Percentiles rank a stretch among this genome's conserved stretches.
These are phyloP conservation scores for Fusarium miscanthi DNA, from an alignment of 2,329 filamentous ascomycete species.

Conservation along the genomic window DNA sequence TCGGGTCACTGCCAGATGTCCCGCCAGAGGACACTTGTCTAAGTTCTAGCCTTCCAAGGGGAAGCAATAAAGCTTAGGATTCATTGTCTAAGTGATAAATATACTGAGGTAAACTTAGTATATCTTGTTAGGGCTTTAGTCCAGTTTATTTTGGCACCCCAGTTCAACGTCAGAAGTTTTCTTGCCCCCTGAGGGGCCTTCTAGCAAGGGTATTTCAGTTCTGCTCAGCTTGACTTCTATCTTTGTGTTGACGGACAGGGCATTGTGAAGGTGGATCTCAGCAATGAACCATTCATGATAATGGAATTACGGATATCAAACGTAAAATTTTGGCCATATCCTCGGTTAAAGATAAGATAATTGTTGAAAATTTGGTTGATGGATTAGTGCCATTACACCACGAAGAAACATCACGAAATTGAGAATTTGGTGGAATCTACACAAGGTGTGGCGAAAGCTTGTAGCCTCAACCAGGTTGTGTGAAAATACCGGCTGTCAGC, in stretches of 20 bases:
- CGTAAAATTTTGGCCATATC: conserved; percentile 16
- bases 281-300: not conserved
- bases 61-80: too few relatives aligned
- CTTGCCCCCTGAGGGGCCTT: not conserved
- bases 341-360: conserved; percentile 11
- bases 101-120: too few relatives aligned
- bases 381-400: not conserved
- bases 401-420: not conserved
- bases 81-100: too few relatives aligned
- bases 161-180: too few relatives aligned
- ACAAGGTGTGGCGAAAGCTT: conserved; percentile 32
- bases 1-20: conserved; percentile 46
- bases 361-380: not conserved
- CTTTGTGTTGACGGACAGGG: not conserved
- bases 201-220: conserved; percentile 14
- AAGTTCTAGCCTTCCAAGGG: not conserved
- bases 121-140: too few relatives aligned
- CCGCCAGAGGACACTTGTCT: conserved; percentile 26
- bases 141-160: too few relatives aligned
- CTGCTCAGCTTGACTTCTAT: conserved; percentile 12
- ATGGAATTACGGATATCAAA: conserved; percentile 11
- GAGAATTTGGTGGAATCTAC: not conserved
- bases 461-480: not conserved
- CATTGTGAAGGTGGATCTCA: conserved; percentile 20
- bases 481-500: conserved; percentile 22